Conservation (phyloP, 305 asterid genomes). For the Fraxinus platypoda region DNA sequence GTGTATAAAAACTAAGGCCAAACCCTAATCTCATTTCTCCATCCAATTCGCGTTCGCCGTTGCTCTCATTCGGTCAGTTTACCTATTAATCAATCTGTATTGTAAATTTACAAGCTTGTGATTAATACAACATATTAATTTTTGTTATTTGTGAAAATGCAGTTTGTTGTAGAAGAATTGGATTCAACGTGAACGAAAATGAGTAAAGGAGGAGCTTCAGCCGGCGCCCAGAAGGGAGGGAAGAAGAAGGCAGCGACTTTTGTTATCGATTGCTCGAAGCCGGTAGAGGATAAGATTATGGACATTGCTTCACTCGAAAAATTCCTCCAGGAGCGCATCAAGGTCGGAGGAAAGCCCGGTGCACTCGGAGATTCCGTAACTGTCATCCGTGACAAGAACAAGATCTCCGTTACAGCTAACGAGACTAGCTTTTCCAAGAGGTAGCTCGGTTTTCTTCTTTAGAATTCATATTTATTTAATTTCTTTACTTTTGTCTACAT, state of each 20-base stretch:
- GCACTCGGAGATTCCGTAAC: conserved; percentile 72
- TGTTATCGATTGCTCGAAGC: conserved; percentile 73
- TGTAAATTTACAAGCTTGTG: neutral
- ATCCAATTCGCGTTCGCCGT: neutral
- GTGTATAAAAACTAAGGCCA: neutral
- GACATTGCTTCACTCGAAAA: conserved; percentile 72
- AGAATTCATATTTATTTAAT: neutral
- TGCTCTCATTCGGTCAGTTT: neutral
- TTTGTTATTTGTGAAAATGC: neutral
- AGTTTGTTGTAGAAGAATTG: neutral
- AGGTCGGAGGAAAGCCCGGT: conserved; percentile 85
- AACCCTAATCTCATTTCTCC: neutral
- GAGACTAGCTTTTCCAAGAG: conserved; percentile 65
- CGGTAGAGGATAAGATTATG: conserved; percentile 82
- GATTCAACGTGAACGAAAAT: conserved; percentile 28
- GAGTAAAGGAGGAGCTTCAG: conserved; percentile 46
- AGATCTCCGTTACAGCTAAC: conserved; percentile 58
- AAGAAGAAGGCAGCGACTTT: conserved; percentile 57
- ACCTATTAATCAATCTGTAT: neutral
- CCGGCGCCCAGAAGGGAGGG: conserved; percentile 51
- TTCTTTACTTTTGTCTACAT: neutral
- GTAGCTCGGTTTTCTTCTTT: conserved; percentile 21
- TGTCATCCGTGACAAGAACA: conserved; percentile 60
- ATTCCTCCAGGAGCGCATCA: conserved; percentile 76
- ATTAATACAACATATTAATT: neutral